Evolutionary conservation across 78 protist species (phyloP).

Genomic region (Dictyostelium capitatum): DNA sequence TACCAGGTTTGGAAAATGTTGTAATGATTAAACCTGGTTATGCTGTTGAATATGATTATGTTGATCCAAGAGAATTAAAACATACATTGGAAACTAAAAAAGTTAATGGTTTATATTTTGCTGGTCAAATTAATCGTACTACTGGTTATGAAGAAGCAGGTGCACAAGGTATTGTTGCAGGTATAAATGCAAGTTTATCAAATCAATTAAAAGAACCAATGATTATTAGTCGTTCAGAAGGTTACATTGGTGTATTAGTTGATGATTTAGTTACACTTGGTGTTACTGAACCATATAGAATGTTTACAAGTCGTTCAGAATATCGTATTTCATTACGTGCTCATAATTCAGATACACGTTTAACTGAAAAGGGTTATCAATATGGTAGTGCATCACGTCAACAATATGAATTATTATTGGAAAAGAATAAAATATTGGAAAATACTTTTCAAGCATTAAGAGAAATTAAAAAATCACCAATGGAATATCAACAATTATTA

Average conservation of each 20-base stretch:
- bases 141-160: conserved; percentile 96
- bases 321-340: conserved; percentile 88
- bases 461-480: conserved; percentile 9
- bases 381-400: background rate
- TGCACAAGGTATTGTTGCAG: conserved; percentile 94
- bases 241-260: conserved; percentile 93
- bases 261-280: conserved; percentile 95
- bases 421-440: background rate
- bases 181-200: conserved; percentile 92
- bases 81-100: conserved; percentile 90
- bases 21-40: conserved; percentile 89
- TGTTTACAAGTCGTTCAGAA: conserved; percentile 96
- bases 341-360: conserved; percentile 95
- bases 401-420: background rate
- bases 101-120: conserved; percentile 89
- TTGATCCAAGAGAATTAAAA: conserved; percentile 89
- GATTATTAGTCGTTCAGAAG: conserved; percentile 87
- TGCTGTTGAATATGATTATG: conserved; percentile 96
- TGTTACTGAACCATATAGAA: conserved; percentile 95
- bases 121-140: conserved; percentile 98
- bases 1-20: conserved; percentile 90
- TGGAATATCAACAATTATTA: background rate
- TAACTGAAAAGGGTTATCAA: conserved; percentile 75
- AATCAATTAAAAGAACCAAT: conserved; percentile 13
- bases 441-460: background rate